Percentiles rank a stretch among this genome's conserved stretches.
These are phyloP conservation scores for Selaginella tamariscina DNA, from an alignment of 75 land plant species.

Conservation along the genomic window DNA sequence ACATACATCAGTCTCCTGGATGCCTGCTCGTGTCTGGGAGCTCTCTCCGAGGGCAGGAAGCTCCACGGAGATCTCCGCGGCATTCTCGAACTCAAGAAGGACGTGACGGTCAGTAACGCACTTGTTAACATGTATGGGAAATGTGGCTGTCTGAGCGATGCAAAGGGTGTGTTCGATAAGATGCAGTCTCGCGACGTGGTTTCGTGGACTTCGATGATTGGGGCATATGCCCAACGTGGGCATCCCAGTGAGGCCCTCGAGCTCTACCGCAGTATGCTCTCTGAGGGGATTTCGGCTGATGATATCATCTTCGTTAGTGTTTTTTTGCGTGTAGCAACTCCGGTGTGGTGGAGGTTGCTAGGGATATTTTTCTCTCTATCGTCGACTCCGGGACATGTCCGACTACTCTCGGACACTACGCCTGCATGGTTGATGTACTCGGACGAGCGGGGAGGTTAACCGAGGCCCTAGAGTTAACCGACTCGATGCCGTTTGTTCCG, in stretches of 20 bases:
- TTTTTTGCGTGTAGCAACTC: too few species aligned
- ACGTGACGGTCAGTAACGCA: slow-evolving; percentile 48
- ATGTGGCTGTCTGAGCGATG: slow-evolving; percentile 36
- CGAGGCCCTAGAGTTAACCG: too few species aligned
- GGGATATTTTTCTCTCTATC: slow-evolving; percentile 26
- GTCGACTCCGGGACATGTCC: slow-evolving; percentile 35
- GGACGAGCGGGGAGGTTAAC: too few species aligned
- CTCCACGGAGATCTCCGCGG: slow-evolving; percentile 40
- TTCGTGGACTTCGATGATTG: slow-evolving; percentile 59
- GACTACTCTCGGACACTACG: too few species aligned
- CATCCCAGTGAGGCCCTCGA: slow-evolving; percentile 32
- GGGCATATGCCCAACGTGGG: slow-evolving; percentile 49
- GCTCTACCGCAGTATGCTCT: slow-evolving; percentile 32
- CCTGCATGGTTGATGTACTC: too few species aligned
- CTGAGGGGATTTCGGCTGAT: too few species aligned
- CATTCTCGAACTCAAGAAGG: slow-evolving; percentile 22
- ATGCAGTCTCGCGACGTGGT: slow-evolving; percentile 35
- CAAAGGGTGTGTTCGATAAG: slow-evolving; percentile 38
- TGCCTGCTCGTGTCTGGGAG: slow-evolving; percentile 33
- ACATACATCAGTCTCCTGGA: slow-evolving; percentile 42
- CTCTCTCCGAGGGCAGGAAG: slow-evolving; percentile 22
- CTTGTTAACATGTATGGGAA: slow-evolving; percentile 54
- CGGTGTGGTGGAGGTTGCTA: slow-evolving; percentile 16
- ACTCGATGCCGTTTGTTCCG: too few species aligned
- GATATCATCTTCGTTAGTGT: too few species aligned